These are phyloP conservation scores for Colletotrichum agaves DNA, from an alignment of 2,329 filamentous ascomycete species.

Conservation along the genomic window DNA sequence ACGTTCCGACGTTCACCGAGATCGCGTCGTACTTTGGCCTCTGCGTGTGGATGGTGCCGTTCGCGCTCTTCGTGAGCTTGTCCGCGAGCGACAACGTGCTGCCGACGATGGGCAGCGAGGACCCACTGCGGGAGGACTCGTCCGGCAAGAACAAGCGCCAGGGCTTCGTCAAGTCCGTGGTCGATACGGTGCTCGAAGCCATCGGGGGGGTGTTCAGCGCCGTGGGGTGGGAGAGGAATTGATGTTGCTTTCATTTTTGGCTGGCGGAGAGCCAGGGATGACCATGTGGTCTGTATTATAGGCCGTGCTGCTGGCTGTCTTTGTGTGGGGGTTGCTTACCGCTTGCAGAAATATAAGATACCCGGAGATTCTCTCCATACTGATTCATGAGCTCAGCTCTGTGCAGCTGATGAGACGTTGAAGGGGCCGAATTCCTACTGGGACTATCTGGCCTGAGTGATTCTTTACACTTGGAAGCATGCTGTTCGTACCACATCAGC, in stretches of 20 bases:
- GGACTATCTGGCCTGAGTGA: too few species aligned
- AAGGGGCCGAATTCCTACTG: too few species aligned
- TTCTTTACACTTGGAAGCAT: too few species aligned
- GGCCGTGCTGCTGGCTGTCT: not conserved
- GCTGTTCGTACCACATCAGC: too few species aligned
- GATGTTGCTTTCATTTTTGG: conserved; percentile 7
- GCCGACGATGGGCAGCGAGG: conserved; percentile 87
- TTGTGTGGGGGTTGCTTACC: not conserved
- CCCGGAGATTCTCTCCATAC: conserved; percentile 15
- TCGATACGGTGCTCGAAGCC: conserved; percentile 65
- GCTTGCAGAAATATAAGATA: conserved; percentile 14
- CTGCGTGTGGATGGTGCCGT: conserved; percentile 96
- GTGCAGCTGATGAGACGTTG: not conserved
- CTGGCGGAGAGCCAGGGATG: not conserved
- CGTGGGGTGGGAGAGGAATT: conserved; percentile 36
- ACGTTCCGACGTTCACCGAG: conserved; percentile 87
- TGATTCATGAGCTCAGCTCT: not conserved
- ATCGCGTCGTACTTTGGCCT: conserved; percentile 96
- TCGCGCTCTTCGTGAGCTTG: conserved; percentile 92
- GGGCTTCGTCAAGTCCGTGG: conserved; percentile 73
- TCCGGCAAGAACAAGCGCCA: conserved; percentile 65
- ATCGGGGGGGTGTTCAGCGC: conserved; percentile 56
- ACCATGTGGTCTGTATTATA: conserved; percentile 13
- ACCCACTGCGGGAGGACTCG: conserved; percentile 58
- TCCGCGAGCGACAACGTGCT: conserved; percentile 95